phyloP scores from a whole-genome alignment of 2,329 filamentous ascomycete species.

The Monascus ruber region DNA sequence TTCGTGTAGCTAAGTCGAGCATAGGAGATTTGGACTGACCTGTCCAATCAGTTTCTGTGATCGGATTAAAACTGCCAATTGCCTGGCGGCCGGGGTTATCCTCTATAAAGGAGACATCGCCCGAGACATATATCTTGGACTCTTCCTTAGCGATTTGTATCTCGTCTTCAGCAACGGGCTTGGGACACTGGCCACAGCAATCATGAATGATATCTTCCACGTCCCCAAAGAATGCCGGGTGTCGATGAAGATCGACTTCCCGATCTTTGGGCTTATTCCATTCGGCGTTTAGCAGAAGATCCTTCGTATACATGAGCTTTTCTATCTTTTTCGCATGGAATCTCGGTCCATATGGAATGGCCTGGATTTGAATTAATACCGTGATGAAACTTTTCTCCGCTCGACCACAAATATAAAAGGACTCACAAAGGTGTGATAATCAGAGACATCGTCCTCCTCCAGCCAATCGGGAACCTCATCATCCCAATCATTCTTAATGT shows the following conservation, averaged over 20 bases:
- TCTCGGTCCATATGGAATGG: conserved; percentile 25
- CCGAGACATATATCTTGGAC: conserved; percentile 63
- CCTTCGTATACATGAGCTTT: conserved; percentile 69
- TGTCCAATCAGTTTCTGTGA: conserved; percentile 76
- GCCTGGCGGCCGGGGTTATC: conserved; percentile 71
- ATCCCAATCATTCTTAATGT: conserved; percentile 65
- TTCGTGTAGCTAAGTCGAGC: too few relatives aligned
- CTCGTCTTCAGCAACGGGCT: conserved; percentile 58
- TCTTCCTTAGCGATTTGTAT: conserved; percentile 60
- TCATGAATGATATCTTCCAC: conserved; percentile 64
- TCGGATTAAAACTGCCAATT: conserved; percentile 64
- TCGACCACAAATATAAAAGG: conserved; percentile 32
- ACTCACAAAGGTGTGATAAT: conserved; percentile 68
- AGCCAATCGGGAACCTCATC: conserved; percentile 80
- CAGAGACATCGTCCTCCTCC: conserved; percentile 61
- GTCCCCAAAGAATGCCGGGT: conserved; percentile 74
- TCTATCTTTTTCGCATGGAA: conserved; percentile 51
- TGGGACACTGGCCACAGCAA: conserved; percentile 70
- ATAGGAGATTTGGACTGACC: conserved; percentile 8
- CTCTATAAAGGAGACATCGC: conserved; percentile 60
- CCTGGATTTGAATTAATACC: conserved; percentile 20
- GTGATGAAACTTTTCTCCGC: neutral
- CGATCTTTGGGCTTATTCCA: conserved; percentile 72
- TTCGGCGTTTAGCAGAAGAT: conserved; percentile 71
- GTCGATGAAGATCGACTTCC: conserved; percentile 67